These are phyloP conservation scores for Atalantia buxifolia DNA, from an alignment of 345 rosid genomes.

Conservation along the genomic window DNA sequence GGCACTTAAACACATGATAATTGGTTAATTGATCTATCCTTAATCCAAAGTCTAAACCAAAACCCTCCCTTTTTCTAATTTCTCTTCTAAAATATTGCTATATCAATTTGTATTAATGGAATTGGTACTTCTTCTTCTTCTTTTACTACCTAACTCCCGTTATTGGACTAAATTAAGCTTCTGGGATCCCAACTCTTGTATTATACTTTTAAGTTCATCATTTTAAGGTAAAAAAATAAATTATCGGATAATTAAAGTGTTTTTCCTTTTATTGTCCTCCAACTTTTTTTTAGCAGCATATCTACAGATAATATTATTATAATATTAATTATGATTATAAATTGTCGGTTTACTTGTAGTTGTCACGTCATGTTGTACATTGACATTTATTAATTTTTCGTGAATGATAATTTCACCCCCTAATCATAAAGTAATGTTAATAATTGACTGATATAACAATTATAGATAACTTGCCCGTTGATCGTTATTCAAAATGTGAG, in stretches of 20 bases:
- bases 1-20: neutral
- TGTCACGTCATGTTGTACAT: too few species aligned
- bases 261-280: too few species aligned
- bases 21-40: conserved; percentile 12
- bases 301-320: neutral
- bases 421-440: too few species aligned
- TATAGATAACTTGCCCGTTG: too few species aligned
- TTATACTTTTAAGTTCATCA: neutral
- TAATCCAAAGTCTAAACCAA: conserved; percentile 7
- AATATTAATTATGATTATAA: too few species aligned
- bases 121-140: neutral
- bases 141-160: neutral
- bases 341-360: too few species aligned
- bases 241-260: too few species aligned
- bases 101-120: neutral
- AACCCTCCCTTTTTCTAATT: neutral
- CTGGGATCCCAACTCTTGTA: neutral
- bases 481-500: too few species aligned
- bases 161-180: conserved; percentile 11
- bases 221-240: neutral
- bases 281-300: neutral
- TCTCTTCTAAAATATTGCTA: neutral
- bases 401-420: too few species aligned
- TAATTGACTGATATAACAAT: too few species aligned
- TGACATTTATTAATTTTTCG: too few species aligned